Evolutionary conservation across 2,329 filamentous ascomycete genomes (phyloP), one percentile per base, ranked within the genome.

Genomic region (Diaporthe sp.): DNA sequence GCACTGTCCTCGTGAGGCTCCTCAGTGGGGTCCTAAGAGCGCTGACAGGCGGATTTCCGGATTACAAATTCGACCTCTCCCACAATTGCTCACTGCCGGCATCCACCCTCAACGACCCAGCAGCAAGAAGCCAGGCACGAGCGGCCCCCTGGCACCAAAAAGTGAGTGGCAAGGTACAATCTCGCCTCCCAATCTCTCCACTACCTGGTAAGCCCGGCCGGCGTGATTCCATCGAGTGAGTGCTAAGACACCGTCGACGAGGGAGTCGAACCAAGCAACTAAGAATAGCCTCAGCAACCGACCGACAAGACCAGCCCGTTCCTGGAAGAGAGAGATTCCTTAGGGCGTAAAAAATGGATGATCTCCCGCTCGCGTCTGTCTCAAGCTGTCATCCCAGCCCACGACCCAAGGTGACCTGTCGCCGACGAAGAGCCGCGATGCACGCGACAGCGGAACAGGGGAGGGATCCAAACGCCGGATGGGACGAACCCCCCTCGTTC

Each of bases 361-460:
- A 67, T 17, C 44, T 19, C 12, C 62, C 44, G 44, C 28, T 67
- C 31, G 28, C 31, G 28, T 68, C 44, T 37, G 12, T 9, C 28
- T 68, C 62, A 37, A 53, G 62, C 46, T 68, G 62, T 22, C 62
- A 68, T 19, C 46, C 62, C 22, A 39, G 62, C 62, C 44, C 44
- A 53, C 19, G 62, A 65, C 19, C 44, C 6, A 37, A 34, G 25
- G 28, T n/a, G 44, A 49, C 7, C 9, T 17, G 31, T n/a, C 62
- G 62, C 31, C 28, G 44, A 53, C 44, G 31, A 49, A 49, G 39
- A 62, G n/a, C n/a, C 39, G 37, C 62, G 44, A 37, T 68, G 44
- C 17, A 17, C 31, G 39, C n/a, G 42, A 15, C n/a, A 44, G 37
- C 12, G 58, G 58, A 31, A 15, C 4, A 15, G 13, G 10, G 37